These are phyloP conservation scores for Plasmodium inui DNA, from an alignment of 169 alveolate species.

Conservation along the genomic window DNA sequence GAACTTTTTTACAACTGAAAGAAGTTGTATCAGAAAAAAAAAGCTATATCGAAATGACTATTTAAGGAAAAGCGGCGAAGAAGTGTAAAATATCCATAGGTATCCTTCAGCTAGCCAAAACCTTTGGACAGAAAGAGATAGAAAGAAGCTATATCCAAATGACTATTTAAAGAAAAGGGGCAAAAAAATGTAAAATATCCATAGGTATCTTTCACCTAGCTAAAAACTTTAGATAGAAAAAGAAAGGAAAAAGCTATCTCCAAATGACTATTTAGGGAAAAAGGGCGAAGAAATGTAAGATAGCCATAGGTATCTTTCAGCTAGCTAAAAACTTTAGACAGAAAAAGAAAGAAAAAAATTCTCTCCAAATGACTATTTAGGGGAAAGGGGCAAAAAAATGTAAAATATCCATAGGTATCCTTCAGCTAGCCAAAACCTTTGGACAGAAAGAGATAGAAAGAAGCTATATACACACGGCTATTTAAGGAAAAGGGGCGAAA, in stretches of 20 bases:
- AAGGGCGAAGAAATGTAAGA: not conserved
- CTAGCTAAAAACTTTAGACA: not conserved
- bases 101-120: not conserved
- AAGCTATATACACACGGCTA: not conserved
- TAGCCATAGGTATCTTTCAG: not conserved
- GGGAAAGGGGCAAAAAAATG: not conserved
- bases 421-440: not conserved
- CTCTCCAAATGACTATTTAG: not conserved
- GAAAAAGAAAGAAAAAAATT: not conserved
- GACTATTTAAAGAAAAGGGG: not conserved
- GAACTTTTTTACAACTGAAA: slow-evolving; percentile 5
- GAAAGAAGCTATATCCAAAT: not conserved
- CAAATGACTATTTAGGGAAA: not conserved
- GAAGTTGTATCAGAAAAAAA: not conserved
- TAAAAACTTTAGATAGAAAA: not conserved
- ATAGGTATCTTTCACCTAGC: not conserved
- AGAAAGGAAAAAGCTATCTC: not conserved
- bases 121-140: not conserved
- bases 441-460: not conserved
- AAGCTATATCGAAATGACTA: not conserved
- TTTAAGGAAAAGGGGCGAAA: not conserved
- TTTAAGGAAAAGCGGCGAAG: not conserved
- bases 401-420: not conserved
- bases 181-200: not conserved
- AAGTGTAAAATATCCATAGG: not conserved